Base-by-base conservation (phyloP, 495 filamentous ascomycete species). In the Aspergillus ellipticus region DNA sequence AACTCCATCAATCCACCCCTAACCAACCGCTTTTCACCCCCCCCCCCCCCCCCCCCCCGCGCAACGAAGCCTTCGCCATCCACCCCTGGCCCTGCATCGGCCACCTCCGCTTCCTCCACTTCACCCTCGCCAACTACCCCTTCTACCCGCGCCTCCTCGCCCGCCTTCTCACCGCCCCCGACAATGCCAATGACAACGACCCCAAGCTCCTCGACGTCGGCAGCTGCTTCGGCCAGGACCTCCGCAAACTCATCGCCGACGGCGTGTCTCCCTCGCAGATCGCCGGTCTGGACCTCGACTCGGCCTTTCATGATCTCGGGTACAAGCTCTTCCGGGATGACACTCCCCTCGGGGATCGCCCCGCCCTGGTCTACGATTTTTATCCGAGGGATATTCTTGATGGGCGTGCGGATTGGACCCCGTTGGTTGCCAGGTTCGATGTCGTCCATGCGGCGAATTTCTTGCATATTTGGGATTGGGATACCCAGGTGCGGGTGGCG, bases 1-100 rank as follows among this genome's bases (percentile, higher is more conserved):
- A 41, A 2, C 37, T 13, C 10, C 37, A n/a, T n/a, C 13, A 41
- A 41, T 41, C 37, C 37, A n/a, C n/a, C n/a, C n/a, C n/a, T 13
- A 28, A 28, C 24, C 24, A 28, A 28, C 24, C 4, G 7, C 24
- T 28, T 41, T 19, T 19, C 7, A 6, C 8, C n/a, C 41, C n/a
- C 1, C 16, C 41, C 41, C 16, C 42, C 19, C 8, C n/a, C 41
- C n/a, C 1, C 16, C 41, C 41, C 16, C 42, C 19, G 42, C 6
- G 42, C 6, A 22, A 45, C 20, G 33, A 51, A 51, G 49, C 28
- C 28, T 51, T 33, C 28, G 22, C 11, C 2, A 42, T 53, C 19
- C n/a, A 4, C 50, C 33, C 60, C 1, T 75, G 72, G 20, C 73
- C 75, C 2, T 80, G 78, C 55, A 61, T 79, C 42, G 69, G 75